phyloP scores from a whole-genome alignment of 805 yeast species.

The Naumovozyma baii region DNA sequence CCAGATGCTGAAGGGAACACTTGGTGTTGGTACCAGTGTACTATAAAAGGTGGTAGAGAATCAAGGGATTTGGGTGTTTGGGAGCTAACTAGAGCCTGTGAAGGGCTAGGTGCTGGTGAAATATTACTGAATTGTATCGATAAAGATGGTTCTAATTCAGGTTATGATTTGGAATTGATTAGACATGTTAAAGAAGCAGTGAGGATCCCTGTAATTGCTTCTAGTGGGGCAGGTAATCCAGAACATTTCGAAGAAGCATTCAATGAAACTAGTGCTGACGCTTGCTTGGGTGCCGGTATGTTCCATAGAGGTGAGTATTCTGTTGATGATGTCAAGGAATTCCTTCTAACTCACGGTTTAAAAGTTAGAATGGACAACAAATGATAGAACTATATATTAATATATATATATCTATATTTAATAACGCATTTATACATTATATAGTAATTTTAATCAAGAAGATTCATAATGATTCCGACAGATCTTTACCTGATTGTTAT shows the following conservation, averaged over 20 bases:
- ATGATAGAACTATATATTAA: neutral
- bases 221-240: constrained; percentile 96
- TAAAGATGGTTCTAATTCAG: constrained; percentile 93
- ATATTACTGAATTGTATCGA: constrained; percentile 88
- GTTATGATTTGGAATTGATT: constrained; percentile 82
- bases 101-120: constrained; percentile 94
- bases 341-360: constrained; percentile 48
- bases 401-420: too few relatives aligned
- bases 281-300: constrained; percentile 98
- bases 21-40: constrained; percentile 90
- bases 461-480: too few relatives aligned
- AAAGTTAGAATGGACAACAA: constrained; percentile 60
- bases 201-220: constrained; percentile 88
- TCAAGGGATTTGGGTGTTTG: constrained; percentile 81
- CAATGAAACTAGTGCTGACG: constrained; percentile 73
- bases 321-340: constrained; percentile 72
- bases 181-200: constrained; percentile 68
- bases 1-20: constrained; percentile 86
- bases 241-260: constrained; percentile 85
- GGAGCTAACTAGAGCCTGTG: constrained; percentile 83
- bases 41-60: constrained; percentile 95
- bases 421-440: too few relatives aligned
- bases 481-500: too few relatives aligned
- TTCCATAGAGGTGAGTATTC: constrained; percentile 92
- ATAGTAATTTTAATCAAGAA: too few relatives aligned